These are phyloP conservation scores for Diaporthe longicolla DNA, from an alignment of 2,329 filamentous ascomycete genomes.

Conservation along the genomic window DNA sequence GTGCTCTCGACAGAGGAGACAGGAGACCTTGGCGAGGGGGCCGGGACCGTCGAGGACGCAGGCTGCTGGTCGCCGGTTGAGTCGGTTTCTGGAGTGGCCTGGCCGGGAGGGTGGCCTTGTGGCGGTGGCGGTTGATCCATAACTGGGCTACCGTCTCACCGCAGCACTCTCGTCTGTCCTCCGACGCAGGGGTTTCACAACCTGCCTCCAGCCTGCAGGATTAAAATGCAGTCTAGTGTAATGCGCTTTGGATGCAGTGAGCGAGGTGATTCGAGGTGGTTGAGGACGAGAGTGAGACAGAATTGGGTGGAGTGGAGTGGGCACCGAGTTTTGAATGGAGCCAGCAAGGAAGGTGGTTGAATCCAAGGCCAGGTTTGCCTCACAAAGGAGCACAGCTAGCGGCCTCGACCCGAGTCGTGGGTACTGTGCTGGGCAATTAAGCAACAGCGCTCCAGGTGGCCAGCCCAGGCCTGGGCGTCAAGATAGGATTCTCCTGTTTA, in stretches of 20 bases:
- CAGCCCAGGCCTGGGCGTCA: background rate
- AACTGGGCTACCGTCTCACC: background rate
- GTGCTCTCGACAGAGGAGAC: conserved; percentile 53
- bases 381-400: conserved; percentile 15
- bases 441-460: no score
- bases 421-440: background rate
- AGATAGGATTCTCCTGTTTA: background rate
- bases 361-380: background rate
- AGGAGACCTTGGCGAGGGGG: conserved; percentile 59
- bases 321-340: conserved; percentile 18
- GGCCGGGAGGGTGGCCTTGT: conserved; percentile 19
- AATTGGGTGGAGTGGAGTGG: conserved; percentile 11
- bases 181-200: background rate
- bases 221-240: background rate
- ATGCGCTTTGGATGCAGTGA: background rate
- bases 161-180: background rate
- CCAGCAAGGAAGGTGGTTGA: conserved; percentile 10
- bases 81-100: conserved; percentile 10
- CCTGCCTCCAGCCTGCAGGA: background rate
- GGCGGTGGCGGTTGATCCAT: conserved; percentile 38
- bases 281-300: background rate
- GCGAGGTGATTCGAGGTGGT: background rate
- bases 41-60: conserved; percentile 45
- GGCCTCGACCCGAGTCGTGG: conserved; percentile 4
- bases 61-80: background rate